Conservation (phyloP, 441 rosid genomes). For the Populus hybrid region DNA sequence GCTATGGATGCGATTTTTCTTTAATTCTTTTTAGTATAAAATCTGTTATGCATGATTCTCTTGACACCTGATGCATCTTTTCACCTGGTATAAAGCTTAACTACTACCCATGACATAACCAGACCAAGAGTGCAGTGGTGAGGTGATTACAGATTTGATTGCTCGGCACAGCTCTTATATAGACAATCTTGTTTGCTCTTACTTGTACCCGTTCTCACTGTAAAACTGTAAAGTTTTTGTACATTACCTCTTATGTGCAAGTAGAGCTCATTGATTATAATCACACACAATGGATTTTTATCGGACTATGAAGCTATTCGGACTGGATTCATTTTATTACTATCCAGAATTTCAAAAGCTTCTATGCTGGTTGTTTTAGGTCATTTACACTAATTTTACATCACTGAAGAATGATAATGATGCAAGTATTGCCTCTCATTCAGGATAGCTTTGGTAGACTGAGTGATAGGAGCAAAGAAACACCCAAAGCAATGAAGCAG, state of each 20-base stretch:
- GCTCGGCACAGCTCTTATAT: neutral
- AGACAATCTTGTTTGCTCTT: neutral
- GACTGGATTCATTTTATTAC: neutral
- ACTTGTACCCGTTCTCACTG: neutral
- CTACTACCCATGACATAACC: neutral
- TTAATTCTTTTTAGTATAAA: neutral
- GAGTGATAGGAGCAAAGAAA: constrained; percentile 92
- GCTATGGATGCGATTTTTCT: neutral
- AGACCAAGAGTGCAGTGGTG: neutral
- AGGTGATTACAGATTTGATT: neutral
- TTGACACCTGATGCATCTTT: neutral
- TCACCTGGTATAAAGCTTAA: neutral
- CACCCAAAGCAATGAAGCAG: constrained; percentile 86
- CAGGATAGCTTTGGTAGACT: constrained; percentile 93
- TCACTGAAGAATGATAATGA: neutral
- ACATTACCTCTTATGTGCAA: neutral
- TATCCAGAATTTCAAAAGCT: neutral
- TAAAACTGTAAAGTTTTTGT: no score
- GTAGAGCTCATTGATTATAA: neutral
- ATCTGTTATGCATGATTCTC: neutral
- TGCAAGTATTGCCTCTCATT: constrained; percentile 11
- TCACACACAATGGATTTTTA: neutral
- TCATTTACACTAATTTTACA: neutral
- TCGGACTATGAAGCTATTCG: neutral
- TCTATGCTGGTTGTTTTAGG: neutral